Evolutionary conservation across 1,139 yeast genomes (phyloP).

Genomic region (Citeromyces siamensis): DNA sequence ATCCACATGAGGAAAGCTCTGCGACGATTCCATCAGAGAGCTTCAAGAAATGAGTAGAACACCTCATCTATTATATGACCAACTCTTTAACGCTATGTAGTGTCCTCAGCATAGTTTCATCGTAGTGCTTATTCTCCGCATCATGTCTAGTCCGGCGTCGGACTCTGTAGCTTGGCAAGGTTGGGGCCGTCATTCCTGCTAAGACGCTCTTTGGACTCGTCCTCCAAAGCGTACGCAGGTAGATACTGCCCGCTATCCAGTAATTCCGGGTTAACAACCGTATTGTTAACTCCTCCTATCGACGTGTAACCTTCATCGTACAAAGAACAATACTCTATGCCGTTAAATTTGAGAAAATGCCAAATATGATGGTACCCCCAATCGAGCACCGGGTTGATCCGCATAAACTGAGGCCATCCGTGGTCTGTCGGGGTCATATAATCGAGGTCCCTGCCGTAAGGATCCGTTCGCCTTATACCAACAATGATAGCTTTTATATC

Average conservation of each 20-base stretch:
- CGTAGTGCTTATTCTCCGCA: too few relatives aligned
- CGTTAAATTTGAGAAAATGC: constrained; percentile 42
- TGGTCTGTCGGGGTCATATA: constrained; percentile 62
- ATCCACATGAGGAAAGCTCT: too few relatives aligned
- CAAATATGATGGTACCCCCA: constrained; percentile 76
- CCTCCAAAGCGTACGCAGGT: constrained; percentile 57
- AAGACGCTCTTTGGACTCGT: constrained; percentile 45
- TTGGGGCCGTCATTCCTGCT: constrained; percentile 30
- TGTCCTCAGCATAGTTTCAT: too few relatives aligned
- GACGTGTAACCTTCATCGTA: constrained; percentile 78
- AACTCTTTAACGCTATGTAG: too few relatives aligned
- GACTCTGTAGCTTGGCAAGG: too few relatives aligned
- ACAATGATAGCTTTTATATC: constrained; percentile 55
- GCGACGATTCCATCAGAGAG: too few relatives aligned
- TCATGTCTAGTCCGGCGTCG: too few relatives aligned
- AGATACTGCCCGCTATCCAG: constrained; percentile 23
- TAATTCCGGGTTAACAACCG: constrained; percentile 55
- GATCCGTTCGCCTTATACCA: constrained; percentile 76
- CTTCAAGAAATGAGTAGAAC: too few relatives aligned
- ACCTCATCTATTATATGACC: too few relatives aligned
- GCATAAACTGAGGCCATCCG: constrained; percentile 75
- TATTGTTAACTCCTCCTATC: constrained; percentile 60
- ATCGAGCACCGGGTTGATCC: constrained; percentile 73
- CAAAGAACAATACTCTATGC: constrained; percentile 49
- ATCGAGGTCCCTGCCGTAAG: constrained; percentile 45